Base-by-base conservation (phyloP, 768 basidiomycete genomes). In the Ramaria rubella region DNA sequence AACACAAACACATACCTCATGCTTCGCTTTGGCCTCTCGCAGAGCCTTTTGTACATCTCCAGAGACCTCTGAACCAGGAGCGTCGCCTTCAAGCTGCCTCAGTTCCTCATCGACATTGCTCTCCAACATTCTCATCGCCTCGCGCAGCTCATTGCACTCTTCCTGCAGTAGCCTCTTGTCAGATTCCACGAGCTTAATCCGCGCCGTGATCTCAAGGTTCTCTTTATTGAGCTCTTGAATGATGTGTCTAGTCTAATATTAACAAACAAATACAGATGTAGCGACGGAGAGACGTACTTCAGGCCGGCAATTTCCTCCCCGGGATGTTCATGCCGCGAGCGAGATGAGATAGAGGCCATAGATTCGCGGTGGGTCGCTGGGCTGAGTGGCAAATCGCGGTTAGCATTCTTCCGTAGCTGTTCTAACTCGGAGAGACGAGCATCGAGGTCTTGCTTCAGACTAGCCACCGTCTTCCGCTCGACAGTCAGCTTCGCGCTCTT, bases 221-320 rank as follows among this genome's bases (percentile, higher is more conserved):
- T 96, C 94, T 63, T 87, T 86, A 65, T 90, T 88, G 38, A 96
- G 75, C 62, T 93, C 88, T 65, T 90, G 86, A 21, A 96, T 82
- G 63, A 96, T 90, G 64, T 91, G 86, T 70, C 89, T 90, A 59
- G 46, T 57, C 11, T 24, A 24, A 12, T 42, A 29, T 12, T 26
- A 21, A n/a, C 27, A 14, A 34, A 31, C 55, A 45, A 58, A 2
- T 55, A 43, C 24, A 30, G 7, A 7, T 21, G 23, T 17, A 9
- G 15, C 38, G 21, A 19, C 8, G 9, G 19, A 24, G 21, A 44
- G 12, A 68, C 77, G 24, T 67, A 90, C 89, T 94, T 94, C 38
- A 94, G 78, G 7, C 92, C 92, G 12, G 78, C 82, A 56, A 92
- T 82, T 69, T 94, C 90, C 55, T 89, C 86, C 17, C 68, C 65